Base-by-base conservation (phyloP, 1,284 basidiomycete species). In the Cutaneotrichosporon curvatum region DNA sequence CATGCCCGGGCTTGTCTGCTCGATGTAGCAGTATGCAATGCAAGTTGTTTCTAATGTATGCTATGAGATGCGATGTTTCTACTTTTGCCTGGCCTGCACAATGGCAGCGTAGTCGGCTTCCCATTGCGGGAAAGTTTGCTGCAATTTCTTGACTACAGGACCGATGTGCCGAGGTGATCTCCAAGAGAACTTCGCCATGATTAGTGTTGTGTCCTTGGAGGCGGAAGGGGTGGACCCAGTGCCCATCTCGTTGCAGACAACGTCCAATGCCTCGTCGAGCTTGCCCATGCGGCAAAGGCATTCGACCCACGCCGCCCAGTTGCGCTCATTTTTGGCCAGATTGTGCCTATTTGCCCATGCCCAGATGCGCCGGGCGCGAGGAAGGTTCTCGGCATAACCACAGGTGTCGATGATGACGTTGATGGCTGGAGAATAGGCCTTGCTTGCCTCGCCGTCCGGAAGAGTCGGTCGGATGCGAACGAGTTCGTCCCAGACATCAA, bases 401-500 rank as follows among this genome's bases (percentile, higher is more conserved):
- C 87, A 91, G 1, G 84, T 81, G 61, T 95, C 89, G 37, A 95
- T 72, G 45, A 91, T 81, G 68, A 92, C 84, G 62, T 81, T 84
- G 40, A 96, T 76, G 50, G 81, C 83, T 36, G 78, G 72, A 30
- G 81, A 74, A 66, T 85, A 81, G 7, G 47, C 40, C 58, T 51
- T 79, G 78, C 40, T 72, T 71, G 22, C 40, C 14, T 51, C 76
- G 11, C 46, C 36, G 6, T 34, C 15, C 0, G 40, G 37, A 12
- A 36, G 16, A 2, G 16, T 37, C 2, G 34, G 20, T 21, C 81
- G 70, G 62, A 79, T 79, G 60, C 65, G 68, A 7, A 73, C 58
- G 18, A 94, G 76, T 53, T 79, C 77, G 53, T 89, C 81, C 89
- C 90, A 96, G 11, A 95, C 78, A 23, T 81, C 77, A 57, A 81